A percentile compares a stretch with the other conserved stretches of the same genome.
Conservation (phyloP, 495 filamentous ascomycete species). For the Trichoderma orchidacearum region DNA sequence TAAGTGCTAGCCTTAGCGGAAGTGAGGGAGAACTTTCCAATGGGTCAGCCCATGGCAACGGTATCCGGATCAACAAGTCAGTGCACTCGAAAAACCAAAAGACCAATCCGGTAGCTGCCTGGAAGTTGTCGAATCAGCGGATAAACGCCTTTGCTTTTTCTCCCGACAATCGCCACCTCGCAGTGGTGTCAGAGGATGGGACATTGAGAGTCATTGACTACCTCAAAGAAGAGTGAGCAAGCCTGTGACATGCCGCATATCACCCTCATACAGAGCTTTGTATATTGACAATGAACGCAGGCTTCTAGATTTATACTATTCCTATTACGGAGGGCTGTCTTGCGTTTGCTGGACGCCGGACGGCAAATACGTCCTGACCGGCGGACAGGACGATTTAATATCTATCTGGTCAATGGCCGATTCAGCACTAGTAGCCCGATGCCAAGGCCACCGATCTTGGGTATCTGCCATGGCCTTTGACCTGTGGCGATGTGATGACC, state of each 20-base stretch:
- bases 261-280: slow-evolving; percentile 6
- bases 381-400: slow-evolving; percentile 89
- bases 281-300: slow-evolving; percentile 21
- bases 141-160: slow-evolving; percentile 86
- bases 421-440: slow-evolving; percentile 72
- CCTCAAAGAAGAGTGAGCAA: slow-evolving; percentile 68
- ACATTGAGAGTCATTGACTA: slow-evolving; percentile 83
- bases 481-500: slow-evolving; percentile 88
- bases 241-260: neutral
- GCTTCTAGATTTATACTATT: slow-evolving; percentile 69
- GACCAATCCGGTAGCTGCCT: slow-evolving; percentile 77
- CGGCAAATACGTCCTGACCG: slow-evolving; percentile 88
- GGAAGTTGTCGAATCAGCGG: slow-evolving; percentile 79
- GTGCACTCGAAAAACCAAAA: slow-evolving; percentile 89
- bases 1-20: slow-evolving; percentile 7
- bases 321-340: slow-evolving; percentile 84
- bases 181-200: slow-evolving; percentile 85
- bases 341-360: slow-evolving; percentile 97
- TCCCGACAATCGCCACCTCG: slow-evolving; percentile 73
- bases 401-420: slow-evolving; percentile 88
- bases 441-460: slow-evolving; percentile 89
- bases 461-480: slow-evolving; percentile 89
- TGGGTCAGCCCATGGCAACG: slow-evolving; percentile 12
- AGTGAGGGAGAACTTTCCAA: slow-evolving; percentile 26
- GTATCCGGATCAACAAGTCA: slow-evolving; percentile 63